These are phyloP conservation scores for Mallotus repandus DNA, from an alignment of 441 rosid genomes.

Conservation along the genomic window DNA sequence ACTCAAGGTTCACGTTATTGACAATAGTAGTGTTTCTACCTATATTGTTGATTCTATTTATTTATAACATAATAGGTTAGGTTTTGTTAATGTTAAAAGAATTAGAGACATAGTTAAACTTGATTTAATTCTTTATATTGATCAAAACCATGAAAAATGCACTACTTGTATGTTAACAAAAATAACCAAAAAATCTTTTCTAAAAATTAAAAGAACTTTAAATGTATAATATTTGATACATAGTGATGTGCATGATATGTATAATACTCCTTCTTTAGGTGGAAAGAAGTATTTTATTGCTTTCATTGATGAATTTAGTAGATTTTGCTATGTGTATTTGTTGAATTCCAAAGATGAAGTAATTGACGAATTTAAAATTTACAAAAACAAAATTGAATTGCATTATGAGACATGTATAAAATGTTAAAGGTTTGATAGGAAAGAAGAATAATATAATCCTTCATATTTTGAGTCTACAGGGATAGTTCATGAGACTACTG, in stretches of 20 bases:
- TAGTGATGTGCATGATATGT: not conserved
- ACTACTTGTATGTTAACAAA: not conserved
- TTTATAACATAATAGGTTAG: not conserved
- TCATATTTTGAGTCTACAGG: not conserved
- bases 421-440: not conserved
- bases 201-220: not conserved
- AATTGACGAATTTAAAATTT: not conserved
- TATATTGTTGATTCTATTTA: not conserved
- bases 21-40: not conserved
- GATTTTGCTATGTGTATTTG: not conserved
- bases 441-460: conserved; percentile 24
- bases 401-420: not conserved
- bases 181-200: not conserved
- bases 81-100: not conserved
- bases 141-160: not conserved
- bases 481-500: not conserved
- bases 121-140: not conserved
- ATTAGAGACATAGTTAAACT: not conserved
- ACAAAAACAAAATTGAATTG: not conserved
- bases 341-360: not conserved
- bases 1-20: too few relatives aligned
- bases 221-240: not conserved
- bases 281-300: not conserved
- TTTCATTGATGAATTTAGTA: not conserved
- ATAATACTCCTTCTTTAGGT: not conserved